Evolutionary conservation across 1,284 basidiomycete genomes (phyloP).

Genomic region (Ceraceosorus guamensis): DNA sequence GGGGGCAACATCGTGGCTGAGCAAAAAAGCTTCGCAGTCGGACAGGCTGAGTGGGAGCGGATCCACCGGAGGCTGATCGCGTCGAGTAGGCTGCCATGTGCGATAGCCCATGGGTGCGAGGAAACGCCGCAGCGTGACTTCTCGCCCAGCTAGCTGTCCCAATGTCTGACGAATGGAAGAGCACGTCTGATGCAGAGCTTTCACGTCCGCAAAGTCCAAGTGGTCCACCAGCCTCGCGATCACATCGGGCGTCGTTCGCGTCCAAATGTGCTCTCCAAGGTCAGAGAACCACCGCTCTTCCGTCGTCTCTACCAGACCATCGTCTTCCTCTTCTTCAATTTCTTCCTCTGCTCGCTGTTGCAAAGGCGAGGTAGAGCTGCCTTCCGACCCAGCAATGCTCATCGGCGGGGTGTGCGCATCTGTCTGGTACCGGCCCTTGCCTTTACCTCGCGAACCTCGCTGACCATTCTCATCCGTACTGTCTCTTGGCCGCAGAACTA

Average conservation of each 20-base stretch:
- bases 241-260: conserved; percentile 30
- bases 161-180: conserved; percentile 27
- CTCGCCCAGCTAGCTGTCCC: conserved; percentile 20
- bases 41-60: conserved; percentile 33
- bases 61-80: conserved; percentile 13
- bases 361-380: background rate
- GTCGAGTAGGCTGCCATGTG: conserved; percentile 16
- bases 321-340: background rate
- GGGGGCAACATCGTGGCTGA: conserved; percentile 26
- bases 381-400: background rate
- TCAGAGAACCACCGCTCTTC: conserved; percentile 28
- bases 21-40: conserved; percentile 42
- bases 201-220: conserved; percentile 41
- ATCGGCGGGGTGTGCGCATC: background rate
- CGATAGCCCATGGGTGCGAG: conserved; percentile 36
- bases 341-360: conserved; percentile 1
- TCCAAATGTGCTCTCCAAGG: conserved; percentile 34
- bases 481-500: background rate
- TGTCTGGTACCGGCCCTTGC: background rate
- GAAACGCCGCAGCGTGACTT: conserved; percentile 35
- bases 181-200: conserved; percentile 34
- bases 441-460: background rate
- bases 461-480: too few relatives aligned
- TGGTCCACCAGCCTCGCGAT: conserved; percentile 23
- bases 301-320: conserved; percentile 6